Conservation (phyloP, 192 early-diverging fungal species). For the Coemansia sp. region DNA sequence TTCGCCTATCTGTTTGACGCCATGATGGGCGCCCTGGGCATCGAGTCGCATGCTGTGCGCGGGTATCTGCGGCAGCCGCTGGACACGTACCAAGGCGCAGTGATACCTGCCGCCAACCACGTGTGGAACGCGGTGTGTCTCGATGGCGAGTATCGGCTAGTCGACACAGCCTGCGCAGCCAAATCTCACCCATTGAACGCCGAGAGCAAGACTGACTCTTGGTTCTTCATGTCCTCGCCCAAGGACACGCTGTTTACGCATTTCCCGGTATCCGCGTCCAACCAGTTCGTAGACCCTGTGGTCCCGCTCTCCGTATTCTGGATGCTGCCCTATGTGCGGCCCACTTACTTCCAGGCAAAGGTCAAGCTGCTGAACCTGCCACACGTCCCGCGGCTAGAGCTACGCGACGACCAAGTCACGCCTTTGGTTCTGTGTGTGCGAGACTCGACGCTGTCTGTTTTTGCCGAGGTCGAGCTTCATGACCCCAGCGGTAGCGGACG, state of each 20-base stretch:
- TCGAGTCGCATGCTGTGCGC: slow-evolving; percentile 48
- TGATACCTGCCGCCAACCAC: slow-evolving; percentile 54
- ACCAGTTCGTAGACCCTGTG: slow-evolving; percentile 55
- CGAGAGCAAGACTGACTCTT: slow-evolving; percentile 40
- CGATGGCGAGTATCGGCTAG: slow-evolving; percentile 54
- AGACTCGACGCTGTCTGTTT: slow-evolving; percentile 44
- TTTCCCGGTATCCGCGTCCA: slow-evolving; percentile 29
- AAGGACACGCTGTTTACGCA: slow-evolving; percentile 56
- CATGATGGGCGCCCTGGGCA: slow-evolving; percentile 52
- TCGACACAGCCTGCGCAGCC: slow-evolving; percentile 52
- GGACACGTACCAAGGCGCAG: slow-evolving; percentile 45
- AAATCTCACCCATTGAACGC: slow-evolving; percentile 49
- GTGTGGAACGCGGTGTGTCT: slow-evolving; percentile 57
- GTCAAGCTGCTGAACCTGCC: slow-evolving; percentile 55
- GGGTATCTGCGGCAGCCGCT: slow-evolving; percentile 57
- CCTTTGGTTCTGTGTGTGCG: slow-evolving; percentile 53
- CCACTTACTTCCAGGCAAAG: slow-evolving; percentile 42
- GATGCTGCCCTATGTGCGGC: slow-evolving; percentile 57
- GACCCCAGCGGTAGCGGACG: slow-evolving; percentile 53
- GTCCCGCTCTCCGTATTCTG: slow-evolving; percentile 55
- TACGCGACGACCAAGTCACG: slow-evolving; percentile 46
- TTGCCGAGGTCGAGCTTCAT: slow-evolving; percentile 58
- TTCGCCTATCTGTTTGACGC: slow-evolving; percentile 56
- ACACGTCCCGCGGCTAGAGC: slow-evolving; percentile 38
- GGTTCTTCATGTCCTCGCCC: slow-evolving; percentile 55